A percentile compares a stretch with the other conserved stretches of the same genome.
Conservation (phyloP, 2,329 filamentous ascomycete species). For the Fusarium vanettenii region DNA sequence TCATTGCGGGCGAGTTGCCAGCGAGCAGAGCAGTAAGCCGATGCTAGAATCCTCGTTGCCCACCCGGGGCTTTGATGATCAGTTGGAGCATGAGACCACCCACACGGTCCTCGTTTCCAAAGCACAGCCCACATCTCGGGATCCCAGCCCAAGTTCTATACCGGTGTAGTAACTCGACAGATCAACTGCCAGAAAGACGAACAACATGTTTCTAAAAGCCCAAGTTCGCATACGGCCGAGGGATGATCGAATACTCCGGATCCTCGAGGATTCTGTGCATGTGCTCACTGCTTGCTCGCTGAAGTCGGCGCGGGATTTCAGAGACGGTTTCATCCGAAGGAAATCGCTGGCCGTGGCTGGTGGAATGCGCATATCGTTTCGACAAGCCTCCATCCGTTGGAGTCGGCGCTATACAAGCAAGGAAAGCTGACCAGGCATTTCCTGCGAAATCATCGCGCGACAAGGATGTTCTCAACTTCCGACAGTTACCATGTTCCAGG, state of each 20-base stretch:
- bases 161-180: conserved; percentile 4
- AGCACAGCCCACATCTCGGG: conserved; percentile 32
- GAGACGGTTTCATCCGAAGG: conserved; percentile 43
- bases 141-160: conserved; percentile 29
- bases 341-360: conserved; percentile 37
- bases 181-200: background rate
- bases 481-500: conserved; percentile 49
- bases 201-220: conserved; percentile 2
- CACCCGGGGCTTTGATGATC: conserved; percentile 5
- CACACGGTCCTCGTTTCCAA: conserved; percentile 20
- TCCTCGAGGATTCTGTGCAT: conserved; percentile 35
- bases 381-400: conserved; percentile 40
- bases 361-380: conserved; percentile 32
- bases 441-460: conserved; percentile 58
- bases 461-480: conserved; percentile 71
- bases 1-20: conserved; percentile 31
- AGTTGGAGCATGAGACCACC: conserved; percentile 18
- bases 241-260: conserved; percentile 9
- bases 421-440: conserved; percentile 66
- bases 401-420: conserved; percentile 42
- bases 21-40: conserved; percentile 48
- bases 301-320: conserved; percentile 38
- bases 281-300: conserved; percentile 67
- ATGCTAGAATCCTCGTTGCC: conserved; percentile 19
- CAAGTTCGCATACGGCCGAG: conserved; percentile 7